Evolutionary conservation across 2,329 filamentous ascomycete genomes (phyloP), one percentile per base, ranked within the genome.

Genomic region (Fusarium beomiforme): DNA sequence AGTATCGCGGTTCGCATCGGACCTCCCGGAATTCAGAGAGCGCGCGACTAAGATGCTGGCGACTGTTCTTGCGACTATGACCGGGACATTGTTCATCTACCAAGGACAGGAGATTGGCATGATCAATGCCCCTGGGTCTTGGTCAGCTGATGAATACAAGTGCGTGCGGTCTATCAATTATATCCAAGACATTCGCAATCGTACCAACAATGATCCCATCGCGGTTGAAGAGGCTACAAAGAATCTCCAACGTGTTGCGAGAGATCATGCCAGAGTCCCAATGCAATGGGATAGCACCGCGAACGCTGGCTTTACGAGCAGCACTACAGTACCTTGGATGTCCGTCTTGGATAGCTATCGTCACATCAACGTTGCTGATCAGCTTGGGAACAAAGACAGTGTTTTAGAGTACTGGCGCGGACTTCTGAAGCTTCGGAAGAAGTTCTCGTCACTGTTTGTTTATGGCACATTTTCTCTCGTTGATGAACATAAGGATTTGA

Each of bases 81-180:
- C 84, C 14, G 90, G 90, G n/a, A 91, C 90, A 0, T 83, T 90
- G 4, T 92, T 89, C 76, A 81, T 92, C 4, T 91, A 91, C 75
- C 89, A 92, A 74, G 90, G 90, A 10, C 36, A 39, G 19, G 36
- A n/a, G 36, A 39, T 39, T n/a, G 36, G 36, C 36, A 39, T 39
- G 36, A 82, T 87, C 24, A 91, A 92, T 72, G 84, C 88, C 9
- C 88, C 90, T 0, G 80, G 80, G 13, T 19, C 42, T 17, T 44
- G 42, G 42, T 44, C 42, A 12, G 42, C 42, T 13, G 42, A 44
- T 44, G 23, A 44, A 16, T 44, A 44, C 23, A 80, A 83, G 1
- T 89, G 89, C 84, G 84, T 84, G 26, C 88, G 91, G 17, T 78
- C 87, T 2, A 87, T 91, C 61, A 89, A 84, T 59, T 83, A 84